These are phyloP conservation scores for Elaphomyces granulatus DNA, from an alignment of 495 filamentous ascomycete genomes.

Conservation along the genomic window DNA sequence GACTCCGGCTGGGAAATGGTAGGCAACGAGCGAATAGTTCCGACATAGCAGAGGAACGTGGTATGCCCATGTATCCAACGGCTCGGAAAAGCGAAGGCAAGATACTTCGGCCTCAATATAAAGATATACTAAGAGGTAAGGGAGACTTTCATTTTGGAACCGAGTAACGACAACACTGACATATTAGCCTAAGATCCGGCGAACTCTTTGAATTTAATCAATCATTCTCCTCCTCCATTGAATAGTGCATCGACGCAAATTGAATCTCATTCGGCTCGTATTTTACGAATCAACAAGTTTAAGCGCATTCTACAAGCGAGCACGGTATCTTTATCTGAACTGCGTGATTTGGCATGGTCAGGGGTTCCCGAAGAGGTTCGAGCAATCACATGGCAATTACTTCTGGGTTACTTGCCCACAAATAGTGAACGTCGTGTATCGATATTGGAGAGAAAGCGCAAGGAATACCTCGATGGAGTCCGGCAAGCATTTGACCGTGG, in stretches of 20 bases:
- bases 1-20: conserved; percentile 19
- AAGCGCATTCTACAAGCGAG: conserved; percentile 86
- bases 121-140: conserved; percentile 76
- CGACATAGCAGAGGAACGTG: conserved; percentile 82
- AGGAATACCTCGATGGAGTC: conserved; percentile 93
- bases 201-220: conserved; percentile 88
- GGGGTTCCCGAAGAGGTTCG: conserved; percentile 89
- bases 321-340: conserved; percentile 68
- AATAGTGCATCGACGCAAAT: conserved; percentile 71
- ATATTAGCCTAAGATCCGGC: conserved; percentile 54
- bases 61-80: conserved; percentile 74
- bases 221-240: conserved; percentile 59
- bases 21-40: conserved; percentile 56
- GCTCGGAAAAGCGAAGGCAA: conserved; percentile 83
- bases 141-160: background rate
- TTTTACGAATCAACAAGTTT: conserved; percentile 96
- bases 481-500: conserved; percentile 84
- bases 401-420: conserved; percentile 89
- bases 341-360: conserved; percentile 79
- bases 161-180: background rate
- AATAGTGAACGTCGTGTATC: conserved; percentile 83
- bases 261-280: conserved; percentile 74
- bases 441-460: conserved; percentile 85
- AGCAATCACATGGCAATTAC: conserved; percentile 94
- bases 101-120: conserved; percentile 91